Evolutionary conservation across 2,329 filamentous ascomycete species (phyloP).

Genomic region (Botrytis paeoniae): DNA sequence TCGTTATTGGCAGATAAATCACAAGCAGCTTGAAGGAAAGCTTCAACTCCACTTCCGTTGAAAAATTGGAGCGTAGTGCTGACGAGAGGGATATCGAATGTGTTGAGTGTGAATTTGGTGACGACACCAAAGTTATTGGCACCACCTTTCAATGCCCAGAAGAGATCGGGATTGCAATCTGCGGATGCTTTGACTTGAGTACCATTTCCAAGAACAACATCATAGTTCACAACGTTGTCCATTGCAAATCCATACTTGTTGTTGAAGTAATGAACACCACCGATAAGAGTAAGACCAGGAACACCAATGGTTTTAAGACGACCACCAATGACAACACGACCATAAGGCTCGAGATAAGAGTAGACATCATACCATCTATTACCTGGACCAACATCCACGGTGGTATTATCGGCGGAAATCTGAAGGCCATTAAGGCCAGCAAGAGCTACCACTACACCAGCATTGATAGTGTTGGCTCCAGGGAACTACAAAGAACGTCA

Average conservation of each 20-base stretch:
- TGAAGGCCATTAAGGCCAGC: conserved; percentile 35
- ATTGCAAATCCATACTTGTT: conserved; percentile 24
- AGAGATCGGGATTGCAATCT: conserved; percentile 47
- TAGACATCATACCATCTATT: conserved; percentile 39
- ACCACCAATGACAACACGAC: conserved; percentile 24
- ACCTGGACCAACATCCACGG: conserved; percentile 40
- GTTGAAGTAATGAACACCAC: conserved; percentile 30
- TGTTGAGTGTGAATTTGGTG: conserved; percentile 45
- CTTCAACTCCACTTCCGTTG: conserved; percentile 13
- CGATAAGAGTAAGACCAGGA: conserved; percentile 28
- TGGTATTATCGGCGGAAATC: conserved; percentile 32
- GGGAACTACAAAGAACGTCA: conserved; percentile 32
- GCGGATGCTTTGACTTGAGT: conserved; percentile 45
- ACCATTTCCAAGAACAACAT: conserved; percentile 46
- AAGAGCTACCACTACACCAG: conserved; percentile 50
- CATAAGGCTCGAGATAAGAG: conserved; percentile 19
- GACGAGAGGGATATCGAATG: conserved; percentile 22
- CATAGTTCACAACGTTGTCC: conserved; percentile 27
- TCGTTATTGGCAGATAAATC: conserved; percentile 19
- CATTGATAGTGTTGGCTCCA: conserved; percentile 50
- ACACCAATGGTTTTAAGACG: conserved; percentile 26
- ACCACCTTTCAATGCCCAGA: conserved; percentile 53
- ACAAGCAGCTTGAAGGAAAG: conserved; percentile 21
- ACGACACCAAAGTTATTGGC: conserved; percentile 44
- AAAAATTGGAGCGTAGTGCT: conserved; percentile 23